Conservation (phyloP, 2,329 filamentous ascomycete species). For the Cladosporium velox region DNA sequence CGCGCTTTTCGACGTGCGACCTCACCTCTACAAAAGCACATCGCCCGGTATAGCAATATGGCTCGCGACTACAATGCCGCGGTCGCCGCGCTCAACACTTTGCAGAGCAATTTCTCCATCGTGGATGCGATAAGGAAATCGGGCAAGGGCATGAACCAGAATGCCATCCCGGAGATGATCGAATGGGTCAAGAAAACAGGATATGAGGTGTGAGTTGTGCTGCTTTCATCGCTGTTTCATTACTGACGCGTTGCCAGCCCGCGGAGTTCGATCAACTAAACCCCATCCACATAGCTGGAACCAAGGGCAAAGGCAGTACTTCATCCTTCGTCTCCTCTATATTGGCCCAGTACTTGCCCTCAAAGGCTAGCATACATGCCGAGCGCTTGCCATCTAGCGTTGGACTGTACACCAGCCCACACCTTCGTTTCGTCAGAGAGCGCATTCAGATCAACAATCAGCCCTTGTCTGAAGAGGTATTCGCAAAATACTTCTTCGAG, state of each 20-base stretch:
- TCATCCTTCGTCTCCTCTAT: slow-evolving; percentile 82
- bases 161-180: slow-evolving; percentile 78
- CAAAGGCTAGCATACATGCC: slow-evolving; percentile 39
- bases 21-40: slow-evolving; percentile 9
- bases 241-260: slow-evolving; percentile 47
- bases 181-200: slow-evolving; percentile 75
- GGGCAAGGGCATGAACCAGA: slow-evolving; percentile 70
- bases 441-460: slow-evolving; percentile 77
- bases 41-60: slow-evolving; percentile 16
- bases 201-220: slow-evolving; percentile 61
- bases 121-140: slow-evolving; percentile 77
- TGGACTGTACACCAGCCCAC: slow-evolving; percentile 83
- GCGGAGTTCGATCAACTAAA: slow-evolving; percentile 62
- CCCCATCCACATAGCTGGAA: slow-evolving; percentile 83
- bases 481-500: slow-evolving; percentile 79
- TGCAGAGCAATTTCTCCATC: slow-evolving; percentile 77
- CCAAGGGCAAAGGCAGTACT: slow-evolving; percentile 91
- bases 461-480: slow-evolving; percentile 67
- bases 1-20: slow-evolving; percentile 15
- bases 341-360: slow-evolving; percentile 61
- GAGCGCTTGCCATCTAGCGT: slow-evolving; percentile 44
- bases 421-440: slow-evolving; percentile 80
- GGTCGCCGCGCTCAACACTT: slow-evolving; percentile 69
- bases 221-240: slow-evolving; percentile 9
- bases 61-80: slow-evolving; percentile 54